Evolutionary conservation across 1,284 basidiomycete genomes (phyloP).

Genomic region (Gymnopus androsaceus): DNA sequence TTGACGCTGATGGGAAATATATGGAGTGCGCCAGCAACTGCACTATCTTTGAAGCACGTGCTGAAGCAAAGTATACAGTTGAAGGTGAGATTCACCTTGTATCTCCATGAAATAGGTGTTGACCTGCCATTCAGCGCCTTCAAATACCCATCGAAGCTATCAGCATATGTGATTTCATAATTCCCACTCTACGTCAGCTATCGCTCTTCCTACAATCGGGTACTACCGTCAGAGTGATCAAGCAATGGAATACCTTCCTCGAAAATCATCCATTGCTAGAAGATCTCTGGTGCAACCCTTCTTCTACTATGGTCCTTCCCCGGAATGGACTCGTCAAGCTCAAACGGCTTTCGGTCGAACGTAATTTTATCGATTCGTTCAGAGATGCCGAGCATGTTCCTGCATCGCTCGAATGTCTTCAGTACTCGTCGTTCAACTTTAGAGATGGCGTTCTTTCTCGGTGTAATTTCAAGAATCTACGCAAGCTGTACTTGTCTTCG

Average conservation of each 20-base stretch:
- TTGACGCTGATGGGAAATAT: conserved; percentile 39
- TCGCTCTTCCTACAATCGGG: conserved; percentile 40
- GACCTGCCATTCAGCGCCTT: conserved; percentile 30
- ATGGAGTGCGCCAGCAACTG: conserved; percentile 38
- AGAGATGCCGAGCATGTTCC: background rate
- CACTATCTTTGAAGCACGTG: conserved; percentile 34
- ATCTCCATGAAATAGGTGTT: background rate
- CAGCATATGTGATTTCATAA: conserved; percentile 33
- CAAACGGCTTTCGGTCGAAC: conserved; percentile 35
- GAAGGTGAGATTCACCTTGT: conserved; percentile 31
- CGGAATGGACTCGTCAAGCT: conserved; percentile 38
- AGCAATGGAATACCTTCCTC: conserved; percentile 39
- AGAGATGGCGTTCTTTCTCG: background rate
- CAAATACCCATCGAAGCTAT: conserved; percentile 45
- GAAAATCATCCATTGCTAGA: conserved; percentile 43
- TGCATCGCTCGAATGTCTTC: background rate
- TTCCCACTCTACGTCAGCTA: conserved; percentile 41
- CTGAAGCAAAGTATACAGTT: conserved; percentile 37
- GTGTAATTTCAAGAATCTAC: background rate
- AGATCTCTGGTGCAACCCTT: conserved; percentile 43
- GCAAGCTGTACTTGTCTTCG: background rate
- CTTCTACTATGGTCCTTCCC: conserved; percentile 25
- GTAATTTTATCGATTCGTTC: conserved; percentile 26
- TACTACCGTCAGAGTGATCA: conserved; percentile 32
- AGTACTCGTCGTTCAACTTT: background rate